Evolutionary conservation across 2,329 filamentous ascomycete species (phyloP), one percentile per base, ranked within the genome.

Genomic region (Fusarium pseudoanthophilum): DNA sequence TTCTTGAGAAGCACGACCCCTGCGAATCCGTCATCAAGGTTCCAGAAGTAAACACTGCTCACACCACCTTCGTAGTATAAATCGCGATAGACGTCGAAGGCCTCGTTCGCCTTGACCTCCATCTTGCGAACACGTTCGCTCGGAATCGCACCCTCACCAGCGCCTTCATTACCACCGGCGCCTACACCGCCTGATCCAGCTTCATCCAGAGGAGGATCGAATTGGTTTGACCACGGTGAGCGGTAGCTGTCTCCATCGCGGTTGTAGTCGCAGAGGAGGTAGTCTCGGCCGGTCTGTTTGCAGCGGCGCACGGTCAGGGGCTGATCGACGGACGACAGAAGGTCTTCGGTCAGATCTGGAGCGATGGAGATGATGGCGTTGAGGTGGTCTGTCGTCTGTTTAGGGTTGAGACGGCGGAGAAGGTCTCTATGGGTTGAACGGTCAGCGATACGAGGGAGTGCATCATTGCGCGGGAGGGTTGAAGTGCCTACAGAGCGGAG

Each of bases 261-360:
- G 88, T 99, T 99, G 89, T 99, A 99, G 89, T 99, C 96, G 88
- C 96, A 99, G 79, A 98, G 93, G 58, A 99, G 91, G 86, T 97
- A 99, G 85, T 98, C 96, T 77, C 95, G 93, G 78, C 95, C 94
- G 37, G 94, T 93, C 84, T 95, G 93, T 77, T 91, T 90, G 87
- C 96, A 98, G 75, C 93, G 92, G 78, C 92, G 92, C 72, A 97
- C 89, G 67, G 93, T 91, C 64, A 99, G 92, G 30, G 96, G 96
- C 83, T 98, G 95, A 84, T 99, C 96, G 78, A 99, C 96, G 30
- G 95, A 97, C 75, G 95, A 96, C 75, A 99, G 94, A 48, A 99
- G 94, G 82, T 99, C 96, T 87, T 99, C 96, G 79, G 95, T 96
- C 68, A 99, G 92, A 77, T 95, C 92, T 21, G 96, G 96, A 49